These are phyloP conservation scores for Neofusicoccum cordaticola DNA, from an alignment of 2,329 filamentous ascomycete genomes.

Conservation along the genomic window DNA sequence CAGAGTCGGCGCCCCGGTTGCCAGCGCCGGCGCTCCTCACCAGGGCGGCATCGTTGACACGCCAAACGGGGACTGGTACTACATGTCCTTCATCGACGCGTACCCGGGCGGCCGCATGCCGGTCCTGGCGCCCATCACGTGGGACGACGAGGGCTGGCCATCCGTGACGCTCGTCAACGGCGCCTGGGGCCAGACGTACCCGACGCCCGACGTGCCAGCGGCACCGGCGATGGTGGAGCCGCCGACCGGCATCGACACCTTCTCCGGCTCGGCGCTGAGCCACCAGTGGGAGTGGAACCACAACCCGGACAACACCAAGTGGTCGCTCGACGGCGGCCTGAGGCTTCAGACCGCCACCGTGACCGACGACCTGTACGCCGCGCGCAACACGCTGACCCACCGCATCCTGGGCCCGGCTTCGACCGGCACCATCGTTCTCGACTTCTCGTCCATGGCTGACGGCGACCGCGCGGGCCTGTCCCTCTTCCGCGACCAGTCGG, in stretches of 20 bases:
- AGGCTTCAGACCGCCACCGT: constrained; percentile 51
- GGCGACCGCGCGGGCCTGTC: constrained; percentile 55
- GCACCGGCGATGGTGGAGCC: constrained; percentile 17
- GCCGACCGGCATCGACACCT: constrained; percentile 46
- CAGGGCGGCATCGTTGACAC: constrained; percentile 58
- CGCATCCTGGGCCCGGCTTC: constrained; percentile 42
- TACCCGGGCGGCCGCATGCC: constrained; percentile 59
- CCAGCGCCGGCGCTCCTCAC: constrained; percentile 48
- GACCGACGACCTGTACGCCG: constrained; percentile 49
- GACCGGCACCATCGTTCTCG: constrained; percentile 50
- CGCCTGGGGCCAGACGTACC: constrained; percentile 50
- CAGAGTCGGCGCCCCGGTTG: constrained; percentile 43
- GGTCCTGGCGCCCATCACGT: constrained; percentile 55
- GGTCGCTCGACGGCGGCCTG: constrained; percentile 42
- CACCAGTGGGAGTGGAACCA: constrained; percentile 62
- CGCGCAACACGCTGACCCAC: constrained; percentile 43
- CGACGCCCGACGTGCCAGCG: constrained; percentile 30
- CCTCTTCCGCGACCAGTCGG: constrained; percentile 52
- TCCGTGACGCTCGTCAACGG: constrained; percentile 42
- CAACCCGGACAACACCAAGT: constrained; percentile 54
- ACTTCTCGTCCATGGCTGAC: constrained; percentile 48
- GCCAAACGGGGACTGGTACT: constrained; percentile 56
- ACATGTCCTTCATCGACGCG: constrained; percentile 55
- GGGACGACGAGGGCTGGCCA: constrained; percentile 54
- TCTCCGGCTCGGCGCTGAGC: constrained; percentile 42